Percentiles rank a stretch among this genome's conserved stretches.
phyloP scores from a whole-genome alignment of 371 early-diverging fungal genomes.

The Mucor sp. region DNA sequence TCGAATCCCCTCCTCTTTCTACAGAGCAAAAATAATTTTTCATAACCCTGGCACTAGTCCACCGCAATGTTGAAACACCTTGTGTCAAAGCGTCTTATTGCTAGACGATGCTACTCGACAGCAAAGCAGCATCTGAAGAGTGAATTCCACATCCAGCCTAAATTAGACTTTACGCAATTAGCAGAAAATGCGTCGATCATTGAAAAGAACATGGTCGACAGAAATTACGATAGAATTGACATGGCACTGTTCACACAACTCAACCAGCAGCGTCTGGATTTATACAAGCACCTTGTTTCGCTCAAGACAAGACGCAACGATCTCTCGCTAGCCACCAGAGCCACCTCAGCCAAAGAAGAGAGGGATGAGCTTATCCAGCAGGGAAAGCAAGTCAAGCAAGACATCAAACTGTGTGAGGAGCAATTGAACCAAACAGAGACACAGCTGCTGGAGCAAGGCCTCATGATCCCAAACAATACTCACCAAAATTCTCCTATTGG shows the following conservation, averaged over 20 bases:
- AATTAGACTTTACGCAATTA: conserved; percentile 62
- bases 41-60: neutral
- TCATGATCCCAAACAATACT: conserved; percentile 74
- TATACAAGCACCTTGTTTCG: conserved; percentile 38
- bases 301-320: conserved; percentile 53
- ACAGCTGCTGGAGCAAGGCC: conserved; percentile 55
- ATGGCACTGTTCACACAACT: conserved; percentile 47
- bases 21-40: neutral
- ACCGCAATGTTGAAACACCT: neutral
- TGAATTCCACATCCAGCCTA: conserved; percentile 42
- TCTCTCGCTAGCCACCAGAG: conserved; percentile 31
- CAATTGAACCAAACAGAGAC: conserved; percentile 41
- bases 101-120: conserved; percentile 1
- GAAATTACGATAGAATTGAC: conserved; percentile 50
- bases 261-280: conserved; percentile 45
- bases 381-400: conserved; percentile 52
- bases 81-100: neutral
- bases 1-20: neutral
- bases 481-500: conserved; percentile 71
- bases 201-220: conserved; percentile 49
- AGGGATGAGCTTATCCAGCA: conserved; percentile 39
- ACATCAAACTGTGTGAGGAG: conserved; percentile 43
- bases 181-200: conserved; percentile 47
- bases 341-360: conserved; percentile 12
- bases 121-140: neutral